phyloP scores from a whole-genome alignment of 163 green algal species.

The Prototheca wickerhamii region DNA sequence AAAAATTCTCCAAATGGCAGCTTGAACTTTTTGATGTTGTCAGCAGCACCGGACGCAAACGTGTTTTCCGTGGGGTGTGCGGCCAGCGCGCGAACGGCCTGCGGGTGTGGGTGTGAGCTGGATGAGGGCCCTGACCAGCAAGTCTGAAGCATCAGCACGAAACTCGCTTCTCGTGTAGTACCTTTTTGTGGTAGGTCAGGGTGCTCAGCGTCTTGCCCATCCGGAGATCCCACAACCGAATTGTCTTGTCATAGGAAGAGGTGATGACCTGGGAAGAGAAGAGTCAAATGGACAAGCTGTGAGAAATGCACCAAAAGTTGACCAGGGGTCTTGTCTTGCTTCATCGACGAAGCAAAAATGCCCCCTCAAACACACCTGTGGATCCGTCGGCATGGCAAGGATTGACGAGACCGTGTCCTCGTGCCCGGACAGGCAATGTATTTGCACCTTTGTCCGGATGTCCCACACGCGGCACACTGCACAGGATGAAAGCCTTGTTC shows the following conservation, averaged over 20 bases:
- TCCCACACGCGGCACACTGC: conserved; percentile 88
- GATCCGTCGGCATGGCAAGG: conserved; percentile 73
- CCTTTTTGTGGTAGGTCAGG: conserved; percentile 99
- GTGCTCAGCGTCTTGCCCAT: conserved; percentile 70
- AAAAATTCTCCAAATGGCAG: conserved; percentile 89
- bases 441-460: conserved; percentile 46
- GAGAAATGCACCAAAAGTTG: background rate
- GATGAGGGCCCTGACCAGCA: no score
- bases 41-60: conserved; percentile 77
- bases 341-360: background rate
- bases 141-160: no score
- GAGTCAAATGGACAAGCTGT: no score
- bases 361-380: conserved; percentile 46
- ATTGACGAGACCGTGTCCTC: conserved; percentile 89
- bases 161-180: no score
- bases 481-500: conserved; percentile 8
- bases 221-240: conserved; percentile 94
- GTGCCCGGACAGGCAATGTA: conserved; percentile 79
- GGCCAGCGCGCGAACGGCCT: conserved; percentile 43
- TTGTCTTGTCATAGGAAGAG: conserved; percentile 87
- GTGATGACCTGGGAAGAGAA: conserved; percentile 89
- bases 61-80: conserved; percentile 59
- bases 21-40: conserved; percentile 99
- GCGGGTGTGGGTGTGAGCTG: conserved; percentile 23
- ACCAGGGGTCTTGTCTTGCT: background rate